Evolutionary conservation across 768 basidiomycete species (phyloP).

Genomic region (Myochromella boudieri): DNA sequence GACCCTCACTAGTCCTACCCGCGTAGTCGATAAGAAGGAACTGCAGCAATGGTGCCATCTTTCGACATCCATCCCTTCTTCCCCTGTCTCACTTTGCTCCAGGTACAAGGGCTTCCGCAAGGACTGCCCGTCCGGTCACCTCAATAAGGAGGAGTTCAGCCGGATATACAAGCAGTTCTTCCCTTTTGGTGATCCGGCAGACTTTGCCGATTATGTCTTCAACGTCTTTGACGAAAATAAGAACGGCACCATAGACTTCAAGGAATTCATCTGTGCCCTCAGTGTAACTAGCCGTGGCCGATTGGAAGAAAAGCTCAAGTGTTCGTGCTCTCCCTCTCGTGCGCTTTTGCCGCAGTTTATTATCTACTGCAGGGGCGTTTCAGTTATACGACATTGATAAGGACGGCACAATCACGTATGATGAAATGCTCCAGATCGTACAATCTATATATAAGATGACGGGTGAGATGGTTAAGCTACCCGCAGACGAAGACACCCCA

Average conservation of each 20-base stretch:
- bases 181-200: slow-evolving; percentile 95
- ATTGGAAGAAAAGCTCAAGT: slow-evolving; percentile 97
- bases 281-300: slow-evolving; percentile 92
- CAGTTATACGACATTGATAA: slow-evolving; percentile 99
- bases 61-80: neutral
- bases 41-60: slow-evolving; percentile 87
- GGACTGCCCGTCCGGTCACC: slow-evolving; percentile 95
- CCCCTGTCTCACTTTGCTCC: slow-evolving; percentile 2
- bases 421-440: slow-evolving; percentile 99
- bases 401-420: slow-evolving; percentile 96
- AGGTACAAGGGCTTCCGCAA: slow-evolving; percentile 99
- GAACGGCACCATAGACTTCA: slow-evolving; percentile 98
- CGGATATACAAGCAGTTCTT: slow-evolving; percentile 99
- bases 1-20: slow-evolving; percentile 10
- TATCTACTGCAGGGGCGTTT: slow-evolving; percentile 83
- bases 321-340: slow-evolving; percentile 48
- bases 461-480: slow-evolving; percentile 97
- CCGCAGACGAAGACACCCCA: slow-evolving; percentile 99
- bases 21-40: slow-evolving; percentile 96
- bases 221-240: slow-evolving; percentile 95
- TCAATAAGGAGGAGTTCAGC: slow-evolving; percentile 94
- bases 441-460: slow-evolving; percentile 99
- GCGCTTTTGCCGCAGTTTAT: slow-evolving; percentile 14
- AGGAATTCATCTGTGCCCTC: slow-evolving; percentile 98
- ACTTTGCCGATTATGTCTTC: slow-evolving; percentile 98